These are phyloP conservation scores for Orbilia oligospora DNA, from an alignment of 2,329 filamentous ascomycete species.

Conservation along the genomic window DNA sequence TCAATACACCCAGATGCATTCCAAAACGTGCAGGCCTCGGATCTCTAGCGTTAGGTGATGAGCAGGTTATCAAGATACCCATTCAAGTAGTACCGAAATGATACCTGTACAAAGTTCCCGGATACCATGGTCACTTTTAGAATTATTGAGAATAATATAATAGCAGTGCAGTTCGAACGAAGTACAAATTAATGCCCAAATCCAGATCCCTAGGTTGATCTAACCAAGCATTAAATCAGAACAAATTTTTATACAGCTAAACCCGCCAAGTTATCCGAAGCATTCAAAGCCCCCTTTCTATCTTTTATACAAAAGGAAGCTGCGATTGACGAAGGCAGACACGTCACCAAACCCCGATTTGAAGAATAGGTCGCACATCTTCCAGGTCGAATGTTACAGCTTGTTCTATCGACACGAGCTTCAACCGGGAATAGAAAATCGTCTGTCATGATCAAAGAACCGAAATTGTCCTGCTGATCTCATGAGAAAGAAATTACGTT, in stretches of 20 bases:
- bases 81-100: neutral
- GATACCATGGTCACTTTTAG: neutral
- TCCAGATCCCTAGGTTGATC: no score
- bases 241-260: no score
- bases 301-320: constrained; percentile 40
- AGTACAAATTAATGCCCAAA: no score
- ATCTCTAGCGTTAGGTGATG: neutral
- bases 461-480: constrained; percentile 46
- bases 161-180: no score
- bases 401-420: constrained; percentile 25
- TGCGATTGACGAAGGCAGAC: constrained; percentile 42
- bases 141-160: neutral
- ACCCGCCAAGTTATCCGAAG: constrained; percentile 34
- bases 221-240: no score
- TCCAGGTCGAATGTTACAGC: neutral
- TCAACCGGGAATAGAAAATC: constrained; percentile 8
- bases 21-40: no score
- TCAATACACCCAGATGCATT: neutral
- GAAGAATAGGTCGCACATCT: neutral
- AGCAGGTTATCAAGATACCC: neutral
- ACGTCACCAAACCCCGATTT: constrained; percentile 13
- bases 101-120: neutral
- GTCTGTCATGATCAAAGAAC: neutral
- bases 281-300: constrained; percentile 32
- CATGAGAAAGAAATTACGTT: constrained; percentile 20